Evolutionary conservation across 2,329 filamentous ascomycete genomes (phyloP), one percentile per base, ranked within the genome.

Genomic region (Raffaelea deltoideospora): DNA sequence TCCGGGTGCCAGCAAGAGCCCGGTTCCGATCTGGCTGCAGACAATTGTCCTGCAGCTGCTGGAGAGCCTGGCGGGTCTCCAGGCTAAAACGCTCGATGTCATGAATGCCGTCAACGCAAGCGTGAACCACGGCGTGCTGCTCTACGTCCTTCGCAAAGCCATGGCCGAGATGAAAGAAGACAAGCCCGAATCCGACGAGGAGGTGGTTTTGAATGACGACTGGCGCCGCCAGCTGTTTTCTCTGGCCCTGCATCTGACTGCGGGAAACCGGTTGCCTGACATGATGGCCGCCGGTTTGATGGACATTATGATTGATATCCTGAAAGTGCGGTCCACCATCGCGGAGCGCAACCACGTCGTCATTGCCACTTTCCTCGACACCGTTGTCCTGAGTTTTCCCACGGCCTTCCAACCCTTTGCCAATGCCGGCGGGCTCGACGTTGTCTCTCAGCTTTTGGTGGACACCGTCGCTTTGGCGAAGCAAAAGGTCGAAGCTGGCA

Each of bases 81-180:
- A 81, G 48, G 63, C 69, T 39, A 87, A 85, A 50, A 72, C 79
- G 22, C 64, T 75, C 24, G 90, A 98, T 53, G 79, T 98, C 19
- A 77, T 86, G 44, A 77, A 84, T 30, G 86, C 90, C n/a, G 64
- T 99, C 30, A 93, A 86, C 50, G 84, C 92, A 37, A 94, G 88
- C 47, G 88, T 96, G 27, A 96, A 93, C 49, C 92, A 98, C 49
- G 92, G 90, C 13, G 80, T 96, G 22, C 67, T 99, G 31, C 79
- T 96, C 46, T 96, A 95, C 50, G 72, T 95, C 46, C 79, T 94
- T 34, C 75, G 88, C 38, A 95, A 93, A 56, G 83, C 86, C 10
- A 82, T 96, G 39, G 78, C 79, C 15, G 82, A 86, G 44, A 79
- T 98, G 60, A 75, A 69, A 39, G 63, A 63, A 15, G 67, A 75